Conservation (phyloP, 129 eudicot genomes). For the Sambucus nigra region DNA sequence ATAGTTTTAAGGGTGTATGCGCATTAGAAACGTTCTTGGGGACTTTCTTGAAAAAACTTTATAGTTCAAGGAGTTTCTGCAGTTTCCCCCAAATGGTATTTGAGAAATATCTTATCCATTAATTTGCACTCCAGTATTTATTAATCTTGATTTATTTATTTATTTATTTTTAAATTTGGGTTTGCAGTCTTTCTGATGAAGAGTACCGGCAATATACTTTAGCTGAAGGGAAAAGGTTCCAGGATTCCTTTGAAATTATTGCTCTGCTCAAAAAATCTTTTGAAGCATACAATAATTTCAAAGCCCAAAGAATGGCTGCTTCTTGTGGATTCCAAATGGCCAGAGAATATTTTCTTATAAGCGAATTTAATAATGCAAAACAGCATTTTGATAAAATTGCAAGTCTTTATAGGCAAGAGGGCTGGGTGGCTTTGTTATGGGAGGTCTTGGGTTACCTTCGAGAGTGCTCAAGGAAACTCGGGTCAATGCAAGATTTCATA, state of each 20-base stretch:
- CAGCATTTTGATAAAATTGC: constrained; percentile 48
- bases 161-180: too few species aligned
- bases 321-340: constrained; percentile 75
- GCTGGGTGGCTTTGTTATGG: constrained; percentile 89
- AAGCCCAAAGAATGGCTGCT: constrained; percentile 57
- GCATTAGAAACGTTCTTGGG: too few species aligned
- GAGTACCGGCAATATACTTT: constrained; percentile 52
- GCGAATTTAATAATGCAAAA: constrained; percentile 55
- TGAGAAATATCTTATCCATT: neutral
- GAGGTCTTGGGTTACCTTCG: constrained; percentile 82
- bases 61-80: too few species aligned
- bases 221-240: constrained; percentile 63
- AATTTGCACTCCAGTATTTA: neutral
- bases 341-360: constrained; percentile 50
- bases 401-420: constrained; percentile 71
- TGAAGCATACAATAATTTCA: constrained; percentile 51
- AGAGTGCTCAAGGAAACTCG: constrained; percentile 64
- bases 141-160: neutral
- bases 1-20: too few species aligned
- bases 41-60: too few species aligned
- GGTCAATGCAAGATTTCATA: constrained; percentile 55
- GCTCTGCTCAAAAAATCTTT: constrained; percentile 63
- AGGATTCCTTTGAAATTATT: constrained; percentile 74
- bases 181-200: constrained; percentile 69
- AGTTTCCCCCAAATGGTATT: neutral